These are phyloP conservation scores for Trifolium repens DNA, from an alignment of 306 rosid species.

Conservation along the genomic window DNA sequence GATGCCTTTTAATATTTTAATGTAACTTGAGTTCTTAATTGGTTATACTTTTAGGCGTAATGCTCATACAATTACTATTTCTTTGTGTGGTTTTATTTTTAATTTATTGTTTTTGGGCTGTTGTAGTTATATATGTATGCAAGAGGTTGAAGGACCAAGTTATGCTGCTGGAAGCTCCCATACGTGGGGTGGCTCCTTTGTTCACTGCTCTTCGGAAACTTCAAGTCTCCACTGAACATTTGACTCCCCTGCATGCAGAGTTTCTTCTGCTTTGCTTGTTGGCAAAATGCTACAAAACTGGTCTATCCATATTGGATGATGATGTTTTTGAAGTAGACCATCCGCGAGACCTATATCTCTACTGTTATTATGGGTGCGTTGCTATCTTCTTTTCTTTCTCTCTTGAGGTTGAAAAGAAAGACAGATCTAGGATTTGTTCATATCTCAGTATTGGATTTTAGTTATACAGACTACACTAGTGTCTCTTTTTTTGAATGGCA, in stretches of 20 bases:
- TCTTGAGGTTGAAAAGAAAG: not conserved
- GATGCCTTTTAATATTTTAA: not conserved
- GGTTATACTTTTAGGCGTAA: not conserved
- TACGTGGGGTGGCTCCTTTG: slow-evolving; percentile 87
- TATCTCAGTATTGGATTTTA: slow-evolving; percentile 23
- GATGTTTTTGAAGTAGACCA: slow-evolving; percentile 84
- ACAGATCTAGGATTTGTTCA: not conserved
- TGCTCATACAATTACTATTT: slow-evolving; percentile 1
- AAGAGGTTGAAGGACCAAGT: slow-evolving; percentile 79
- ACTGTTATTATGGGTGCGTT: slow-evolving; percentile 90
- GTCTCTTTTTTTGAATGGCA: not conserved
- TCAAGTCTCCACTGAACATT: slow-evolving; percentile 69
- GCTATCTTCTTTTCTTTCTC: slow-evolving; percentile 28
- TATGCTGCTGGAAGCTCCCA: slow-evolving; percentile 73
- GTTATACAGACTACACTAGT: not conserved
- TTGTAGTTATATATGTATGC: slow-evolving; percentile 79
- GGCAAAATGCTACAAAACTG: slow-evolving; percentile 85
- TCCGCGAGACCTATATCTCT: slow-evolving; percentile 87
- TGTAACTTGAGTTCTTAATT: not conserved
- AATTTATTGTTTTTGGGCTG: not conserved
- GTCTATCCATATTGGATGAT: slow-evolving; percentile 73
- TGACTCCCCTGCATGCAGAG: slow-evolving; percentile 84
- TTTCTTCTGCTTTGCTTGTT: slow-evolving; percentile 86
- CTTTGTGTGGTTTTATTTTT: not conserved
- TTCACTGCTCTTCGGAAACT: slow-evolving; percentile 73